phyloP scores from a whole-genome alignment of 2,329 filamentous ascomycete genomes.

The Colletotrichum acutatum region DNA sequence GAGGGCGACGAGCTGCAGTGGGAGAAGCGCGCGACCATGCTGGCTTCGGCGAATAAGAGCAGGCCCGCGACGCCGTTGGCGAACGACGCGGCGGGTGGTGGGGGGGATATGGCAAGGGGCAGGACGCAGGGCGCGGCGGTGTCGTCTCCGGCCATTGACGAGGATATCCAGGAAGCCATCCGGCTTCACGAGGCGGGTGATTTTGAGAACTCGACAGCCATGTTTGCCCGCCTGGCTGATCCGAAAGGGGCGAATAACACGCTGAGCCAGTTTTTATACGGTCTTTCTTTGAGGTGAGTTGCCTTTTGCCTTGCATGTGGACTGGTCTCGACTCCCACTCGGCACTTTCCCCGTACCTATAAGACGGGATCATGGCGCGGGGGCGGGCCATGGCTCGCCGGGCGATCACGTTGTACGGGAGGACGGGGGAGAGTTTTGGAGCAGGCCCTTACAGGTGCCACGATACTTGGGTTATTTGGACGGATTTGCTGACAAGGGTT shows the following conservation, averaged over 20 bases:
- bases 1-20: constrained; percentile 76
- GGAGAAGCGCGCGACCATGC: constrained; percentile 92
- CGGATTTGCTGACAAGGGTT: constrained; percentile 7
- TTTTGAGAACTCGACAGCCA: constrained; percentile 79
- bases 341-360: constrained; percentile 1
- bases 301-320: neutral
- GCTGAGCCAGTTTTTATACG: constrained; percentile 94
- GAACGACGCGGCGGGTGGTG: neutral
- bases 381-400: neutral
- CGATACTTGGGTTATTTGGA: constrained; percentile 1
- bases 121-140: constrained; percentile 43
- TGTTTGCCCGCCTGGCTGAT: constrained; percentile 88
- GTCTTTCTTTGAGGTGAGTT: constrained; percentile 85
- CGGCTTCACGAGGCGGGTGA: constrained; percentile 88
- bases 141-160: constrained; percentile 66
- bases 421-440: neutral
- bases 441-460: neutral
- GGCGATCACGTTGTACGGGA: constrained; percentile 3
- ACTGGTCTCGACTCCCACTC: constrained; percentile 9
- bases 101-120: constrained; percentile 35
- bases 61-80: constrained; percentile 52
- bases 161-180: constrained; percentile 95
- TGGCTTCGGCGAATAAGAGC: constrained; percentile 74
- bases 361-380: constrained; percentile 2
- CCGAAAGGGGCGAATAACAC: constrained; percentile 89